A percentile compares a stretch with the other conserved stretches of the same genome.
phyloP scores from a whole-genome alignment of 2,329 filamentous ascomycete genomes.

The Claviceps monticola region DNA sequence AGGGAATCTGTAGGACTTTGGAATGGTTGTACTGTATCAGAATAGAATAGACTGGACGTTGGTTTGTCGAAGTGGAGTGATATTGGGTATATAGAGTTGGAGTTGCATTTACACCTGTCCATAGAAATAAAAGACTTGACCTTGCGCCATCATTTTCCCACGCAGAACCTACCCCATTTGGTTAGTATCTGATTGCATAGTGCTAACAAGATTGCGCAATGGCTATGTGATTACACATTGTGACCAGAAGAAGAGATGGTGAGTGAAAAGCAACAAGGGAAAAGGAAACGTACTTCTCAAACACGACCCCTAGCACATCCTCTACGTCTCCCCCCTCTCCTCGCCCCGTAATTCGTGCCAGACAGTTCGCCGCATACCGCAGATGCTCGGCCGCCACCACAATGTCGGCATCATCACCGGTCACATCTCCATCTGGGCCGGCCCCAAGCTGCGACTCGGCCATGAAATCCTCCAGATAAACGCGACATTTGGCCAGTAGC shows the following conservation, averaged over 20 bases:
- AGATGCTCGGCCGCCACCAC: slow-evolving; percentile 85
- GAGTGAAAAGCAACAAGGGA: neutral
- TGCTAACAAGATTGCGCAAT: neutral
- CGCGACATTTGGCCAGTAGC: slow-evolving; percentile 60
- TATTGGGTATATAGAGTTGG: neutral
- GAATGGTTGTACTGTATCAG: neutral
- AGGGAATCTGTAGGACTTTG: neutral
- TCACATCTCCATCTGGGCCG: slow-evolving; percentile 11
- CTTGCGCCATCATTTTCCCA: slow-evolving; percentile 25
- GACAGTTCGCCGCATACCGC: slow-evolving; percentile 61
- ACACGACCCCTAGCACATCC: slow-evolving; percentile 90
- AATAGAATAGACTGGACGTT: neutral
- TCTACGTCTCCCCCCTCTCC: slow-evolving; percentile 84
- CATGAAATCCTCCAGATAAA: slow-evolving; percentile 61
- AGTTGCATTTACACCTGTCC: neutral
- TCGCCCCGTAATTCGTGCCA: slow-evolving; percentile 79
- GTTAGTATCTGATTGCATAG: slow-evolving; percentile 1
- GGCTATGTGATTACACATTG: too few relatives aligned
- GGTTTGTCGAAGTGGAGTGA: too few relatives aligned
- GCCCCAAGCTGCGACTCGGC: slow-evolving; percentile 32
- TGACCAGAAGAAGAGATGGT: neutral
- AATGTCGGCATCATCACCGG: slow-evolving; percentile 51
- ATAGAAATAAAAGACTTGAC: too few relatives aligned
- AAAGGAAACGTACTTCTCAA: slow-evolving; percentile 68
- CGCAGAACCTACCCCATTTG: slow-evolving; percentile 26